Evolutionary conservation across 2,329 filamentous ascomycete genomes (phyloP), one percentile per base, ranked within the genome.

Genomic region (Aspergillus piperis): DNA sequence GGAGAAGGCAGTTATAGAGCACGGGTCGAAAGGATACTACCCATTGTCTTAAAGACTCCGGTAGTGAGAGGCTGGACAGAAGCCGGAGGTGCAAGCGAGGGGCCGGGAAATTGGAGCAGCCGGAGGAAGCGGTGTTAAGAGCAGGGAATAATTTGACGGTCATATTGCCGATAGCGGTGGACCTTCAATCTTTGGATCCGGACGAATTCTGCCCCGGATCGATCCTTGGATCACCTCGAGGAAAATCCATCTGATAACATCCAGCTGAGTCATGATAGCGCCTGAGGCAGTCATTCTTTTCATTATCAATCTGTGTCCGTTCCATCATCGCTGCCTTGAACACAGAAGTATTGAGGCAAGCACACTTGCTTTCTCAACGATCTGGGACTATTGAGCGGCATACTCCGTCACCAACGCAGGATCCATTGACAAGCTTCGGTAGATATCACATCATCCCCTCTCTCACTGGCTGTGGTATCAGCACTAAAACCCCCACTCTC

Each of bases 161-260:
- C 32, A 32, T 41, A 32, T 55, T 47, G 41, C 53, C 53, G 53
- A 55, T 47, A 55, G 39, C 53, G 53, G 39, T 42, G 53, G 25
- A 44, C 38, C 25, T 36, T 36, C 32, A 13, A 32, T 39, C 36
- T 21, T 17, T 44, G 47, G 47, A 30, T 50, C 41, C 23, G 47
- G 25, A 50, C 47, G 25, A 30, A n/a, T 54, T 23, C 51, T 41
- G 51, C 21, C 44, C 21, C 44, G 21, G 44, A 25, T 15, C 23
- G 38, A 54, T 10, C 53, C 39, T 44, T 42, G 53, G 53, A 55
- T 47, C 47, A 27, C 21, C 44, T 25, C 44, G 23, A 49, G 8
- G 6, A n/a, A n/a, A n/a, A 15, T 30, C 7, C 47, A 50, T 32
- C n/a, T 50, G 47, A 30, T 30, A 32, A 27, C 19, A 17, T 47